Conservation (phyloP, 2,329 filamentous ascomycete genomes). For the Pestalotiopsis sp. region DNA sequence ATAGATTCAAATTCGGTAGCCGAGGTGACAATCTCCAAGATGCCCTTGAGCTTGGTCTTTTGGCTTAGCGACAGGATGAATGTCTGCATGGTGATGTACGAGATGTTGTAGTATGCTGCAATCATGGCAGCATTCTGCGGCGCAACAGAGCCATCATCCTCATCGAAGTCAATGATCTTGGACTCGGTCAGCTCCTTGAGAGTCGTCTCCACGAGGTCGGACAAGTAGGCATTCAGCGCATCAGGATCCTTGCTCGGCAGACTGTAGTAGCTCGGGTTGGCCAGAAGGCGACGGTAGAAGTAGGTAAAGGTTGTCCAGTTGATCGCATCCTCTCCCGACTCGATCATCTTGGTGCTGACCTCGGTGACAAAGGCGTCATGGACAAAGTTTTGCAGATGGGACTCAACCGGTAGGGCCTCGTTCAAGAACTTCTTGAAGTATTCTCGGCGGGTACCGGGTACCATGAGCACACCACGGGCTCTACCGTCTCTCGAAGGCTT, state of each 20-base stretch:
- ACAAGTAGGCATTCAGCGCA: slow-evolving; percentile 90
- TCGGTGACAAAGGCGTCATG: slow-evolving; percentile 97
- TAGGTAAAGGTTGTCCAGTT: slow-evolving; percentile 99
- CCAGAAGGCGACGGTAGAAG: slow-evolving; percentile 92
- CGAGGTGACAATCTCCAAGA: slow-evolving; percentile 94
- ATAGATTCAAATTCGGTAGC: slow-evolving; percentile 96
- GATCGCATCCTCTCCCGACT: slow-evolving; percentile 93
- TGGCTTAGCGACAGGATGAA: slow-evolving; percentile 88
- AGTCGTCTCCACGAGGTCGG: slow-evolving; percentile 91
- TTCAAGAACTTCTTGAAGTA: slow-evolving; percentile 99
- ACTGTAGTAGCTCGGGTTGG: slow-evolving; percentile 96
- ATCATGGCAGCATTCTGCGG: slow-evolving; percentile 98
- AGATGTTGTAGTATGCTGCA: slow-evolving; percentile 98
- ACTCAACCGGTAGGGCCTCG: slow-evolving; percentile 94
- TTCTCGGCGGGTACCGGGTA: slow-evolving; percentile 89
- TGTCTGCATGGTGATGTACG: slow-evolving; percentile 98
- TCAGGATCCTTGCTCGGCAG: slow-evolving; percentile 87
- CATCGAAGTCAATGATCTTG: slow-evolving; percentile 94
- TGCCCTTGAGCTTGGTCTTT: slow-evolving; percentile 93
- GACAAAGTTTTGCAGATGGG: slow-evolving; percentile 86
- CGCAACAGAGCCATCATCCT: slow-evolving; percentile 86
- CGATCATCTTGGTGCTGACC: slow-evolving; percentile 93
- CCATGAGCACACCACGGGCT: slow-evolving; percentile 92
- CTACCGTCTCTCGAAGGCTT: slow-evolving; percentile 77
- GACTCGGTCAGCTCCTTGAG: slow-evolving; percentile 88